Evolutionary conservation across 805 yeast species (phyloP).

Genomic region (Candida methanosorbosa): DNA sequence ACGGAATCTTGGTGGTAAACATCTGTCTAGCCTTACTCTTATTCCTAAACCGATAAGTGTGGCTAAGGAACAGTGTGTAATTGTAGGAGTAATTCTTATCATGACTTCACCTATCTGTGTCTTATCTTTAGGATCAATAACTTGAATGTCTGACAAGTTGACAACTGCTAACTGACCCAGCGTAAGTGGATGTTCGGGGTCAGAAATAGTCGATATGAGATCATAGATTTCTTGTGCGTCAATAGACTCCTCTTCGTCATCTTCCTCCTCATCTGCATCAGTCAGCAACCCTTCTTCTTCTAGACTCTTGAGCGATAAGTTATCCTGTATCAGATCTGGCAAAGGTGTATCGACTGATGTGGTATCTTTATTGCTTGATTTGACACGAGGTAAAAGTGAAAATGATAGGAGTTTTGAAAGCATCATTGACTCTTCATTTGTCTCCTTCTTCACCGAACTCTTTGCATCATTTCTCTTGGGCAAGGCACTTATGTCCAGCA

Average conservation of each 20-base stretch:
- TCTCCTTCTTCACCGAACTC: slow-evolving; percentile 3
- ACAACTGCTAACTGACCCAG: slow-evolving; percentile 93
- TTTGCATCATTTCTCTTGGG: slow-evolving; percentile 50
- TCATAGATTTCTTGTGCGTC: slow-evolving; percentile 90
- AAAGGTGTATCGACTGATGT: neutral
- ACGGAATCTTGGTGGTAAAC: slow-evolving; percentile 78
- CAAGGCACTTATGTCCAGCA: slow-evolving; percentile 63
- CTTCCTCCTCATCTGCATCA: neutral
- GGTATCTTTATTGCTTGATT: too few relatives aligned
- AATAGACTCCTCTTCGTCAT: slow-evolving; percentile 40
- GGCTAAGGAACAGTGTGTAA: slow-evolving; percentile 95
- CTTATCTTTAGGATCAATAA: slow-evolving; percentile 46
- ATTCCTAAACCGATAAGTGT: slow-evolving; percentile 94
- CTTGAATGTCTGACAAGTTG: slow-evolving; percentile 70
- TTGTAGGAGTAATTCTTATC: slow-evolving; percentile 90
- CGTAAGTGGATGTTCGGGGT: slow-evolving; percentile 96
- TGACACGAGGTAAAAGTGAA: slow-evolving; percentile 17
- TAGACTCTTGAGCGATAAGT: neutral
- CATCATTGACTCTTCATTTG: slow-evolving; percentile 13
- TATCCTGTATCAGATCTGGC: neutral
- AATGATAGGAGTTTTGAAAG: slow-evolving; percentile 22
- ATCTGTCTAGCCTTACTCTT: slow-evolving; percentile 81
- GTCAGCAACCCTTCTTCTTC: neutral
- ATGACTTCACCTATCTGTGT: slow-evolving; percentile 62
- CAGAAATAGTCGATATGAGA: slow-evolving; percentile 77